Base-by-base conservation (phyloP, 805 yeast genomes). In the Wickerhamomyces sydowiorum region DNA sequence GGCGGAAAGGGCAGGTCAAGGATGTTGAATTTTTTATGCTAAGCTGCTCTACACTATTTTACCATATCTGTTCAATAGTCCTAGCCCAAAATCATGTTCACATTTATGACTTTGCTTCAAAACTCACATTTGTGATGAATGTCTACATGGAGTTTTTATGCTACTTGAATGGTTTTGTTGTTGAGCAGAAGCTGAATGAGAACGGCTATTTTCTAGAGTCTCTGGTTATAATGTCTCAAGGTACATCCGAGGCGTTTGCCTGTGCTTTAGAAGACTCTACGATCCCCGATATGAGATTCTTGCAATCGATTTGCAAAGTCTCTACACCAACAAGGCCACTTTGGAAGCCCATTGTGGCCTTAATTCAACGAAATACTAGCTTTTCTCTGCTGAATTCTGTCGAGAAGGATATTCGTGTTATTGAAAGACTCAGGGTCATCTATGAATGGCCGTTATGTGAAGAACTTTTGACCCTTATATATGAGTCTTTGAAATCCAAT, bases 1-100 rank as follows among this genome's bases (percentile, higher is more conserved):
- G 48, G 28, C 38, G 47, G 20, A 53, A 45, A 10, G 51, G 56
- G 1, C 34, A 37, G 9, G 46, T 54, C 23, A 46, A 46, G 17
- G 54, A 51, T 33, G 21, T 43, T 8, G 54, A 56, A 14, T 48
- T 54, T 19, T 49, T 42, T 24, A 48, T 41, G 19, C 35, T 53
- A 20, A 42, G 54, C n/a, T 36, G 44, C 18, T 50, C 49, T 30
- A 44, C 45, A 37, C 42, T 50, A 29, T 27, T 54, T 14, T 53
- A 53, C 36, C 47, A 39, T 15, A 37, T 48, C 21, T 46, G 46
- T 7, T 30, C 23, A n/a, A 42, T 32, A n/a, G 31, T 44, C 2
- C 44, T 44, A 19, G 42, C 43, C 24, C 38, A 32, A 2, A 49
- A 53, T 22, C 48, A 38, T 21, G 33, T 56, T 31, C 39, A 33